Percentiles rank a stretch among this genome's conserved stretches.
These are phyloP conservation scores for Ophiocordyceps camponoti-saundersi DNA, from an alignment of 2,329 filamentous ascomycete species.

Conservation along the genomic window DNA sequence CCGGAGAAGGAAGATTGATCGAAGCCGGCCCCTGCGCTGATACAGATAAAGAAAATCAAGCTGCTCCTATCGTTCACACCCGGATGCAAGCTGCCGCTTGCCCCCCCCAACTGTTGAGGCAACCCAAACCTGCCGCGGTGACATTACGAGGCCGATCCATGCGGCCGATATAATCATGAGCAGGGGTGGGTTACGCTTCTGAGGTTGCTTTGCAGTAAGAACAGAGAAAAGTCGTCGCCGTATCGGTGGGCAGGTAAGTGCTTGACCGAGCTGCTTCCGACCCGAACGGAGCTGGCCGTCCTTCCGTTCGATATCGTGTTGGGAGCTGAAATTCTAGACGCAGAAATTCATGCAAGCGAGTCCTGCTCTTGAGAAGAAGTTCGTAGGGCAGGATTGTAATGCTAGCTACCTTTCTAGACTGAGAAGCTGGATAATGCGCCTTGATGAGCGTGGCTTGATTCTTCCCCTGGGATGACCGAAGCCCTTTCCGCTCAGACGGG, in stretches of 20 bases:
- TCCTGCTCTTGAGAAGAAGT: background rate
- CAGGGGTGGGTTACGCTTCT: background rate
- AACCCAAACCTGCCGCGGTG: no score
- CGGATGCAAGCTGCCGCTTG: background rate
- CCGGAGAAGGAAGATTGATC: background rate
- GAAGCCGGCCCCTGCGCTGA: background rate
- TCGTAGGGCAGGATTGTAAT: no score
- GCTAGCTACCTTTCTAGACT: no score
- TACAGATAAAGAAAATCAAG: background rate
- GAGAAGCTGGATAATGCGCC: no score
- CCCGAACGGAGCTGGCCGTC: background rate
- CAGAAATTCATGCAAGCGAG: background rate
- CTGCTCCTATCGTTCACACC: background rate
- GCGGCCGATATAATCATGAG: background rate
- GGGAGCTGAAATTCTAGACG: background rate
- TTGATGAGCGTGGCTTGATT: no score
- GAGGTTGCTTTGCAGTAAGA: background rate
- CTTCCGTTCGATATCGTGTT: background rate
- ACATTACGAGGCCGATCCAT: background rate
- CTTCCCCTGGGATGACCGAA: no score
- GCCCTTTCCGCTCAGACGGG: no score
- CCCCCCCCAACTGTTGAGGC: no score
- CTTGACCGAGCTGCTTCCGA: background rate
- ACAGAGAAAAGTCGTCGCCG: background rate
- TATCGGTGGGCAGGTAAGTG: background rate